Evolutionary conservation across 805 yeast genomes (phyloP), one percentile per base, ranked within the genome.

Genomic region (Hemisphaericaspora nanyangensis): DNA sequence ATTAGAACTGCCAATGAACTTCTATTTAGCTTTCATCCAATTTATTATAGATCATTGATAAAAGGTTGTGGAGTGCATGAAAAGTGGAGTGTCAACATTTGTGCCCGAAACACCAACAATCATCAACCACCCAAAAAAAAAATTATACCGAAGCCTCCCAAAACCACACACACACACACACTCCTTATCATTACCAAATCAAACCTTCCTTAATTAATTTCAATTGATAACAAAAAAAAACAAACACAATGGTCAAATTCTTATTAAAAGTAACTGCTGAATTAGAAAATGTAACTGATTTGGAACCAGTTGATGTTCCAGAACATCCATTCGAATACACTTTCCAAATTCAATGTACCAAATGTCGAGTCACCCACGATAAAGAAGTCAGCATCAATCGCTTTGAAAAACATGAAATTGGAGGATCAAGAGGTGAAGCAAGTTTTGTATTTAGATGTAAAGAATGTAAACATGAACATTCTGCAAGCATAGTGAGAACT

Each of bases 351-450:
- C 74, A 74, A 50, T 91, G 99, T 58, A 80, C 83, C 1, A 72
- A 75, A 29, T 91, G 99, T 62, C 77, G 90, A 45, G 95, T 86
- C 45, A 61, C 58, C 6, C 95, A 91, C 58, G 76, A 75, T 16
- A 85, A 88, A 49, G 77, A 78, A 12, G 75, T 88, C 20, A 68
- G 76, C 17, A 79, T 90, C 53, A 84, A 85, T 58, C 63, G 78
- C 40, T 76, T 73, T 47, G 95, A 83, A 47, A 60, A 66, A 36
- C 79, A 79, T 57, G 85, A 80, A 18, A 66, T 87, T 18, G 58
- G 74, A 1, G 88, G 86, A 0, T 77, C 90, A 31, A 74, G 80
- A 44, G 96, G 96, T 11, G 86, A 80, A 44, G 95, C 96, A 6
- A 85, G 81, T 46, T 86, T 89, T 54, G 81, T 83, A 3, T 80